phyloP scores from a whole-genome alignment of 139 green algal species.

The Axilococcus clingmanii region DNA sequence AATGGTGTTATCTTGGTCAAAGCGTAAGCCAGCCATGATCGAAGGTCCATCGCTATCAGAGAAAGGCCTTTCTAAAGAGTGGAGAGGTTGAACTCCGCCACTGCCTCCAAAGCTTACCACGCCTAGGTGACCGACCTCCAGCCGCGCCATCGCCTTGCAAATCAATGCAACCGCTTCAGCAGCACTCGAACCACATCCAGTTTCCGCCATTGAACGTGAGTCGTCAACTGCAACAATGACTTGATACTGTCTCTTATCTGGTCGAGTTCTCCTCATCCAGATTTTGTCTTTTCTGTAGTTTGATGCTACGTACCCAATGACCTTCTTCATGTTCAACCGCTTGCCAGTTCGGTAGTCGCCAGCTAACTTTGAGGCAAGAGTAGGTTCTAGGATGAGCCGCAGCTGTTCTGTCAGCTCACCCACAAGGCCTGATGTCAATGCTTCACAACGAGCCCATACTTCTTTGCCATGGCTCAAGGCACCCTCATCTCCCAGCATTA shows the following conservation, averaged over 20 bases:
- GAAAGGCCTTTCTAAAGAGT: conserved; percentile 80
- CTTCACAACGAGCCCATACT: conserved; percentile 74
- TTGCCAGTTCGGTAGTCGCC: conserved; percentile 95
- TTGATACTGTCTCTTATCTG: conserved; percentile 93
- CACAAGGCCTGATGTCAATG: conserved; percentile 56
- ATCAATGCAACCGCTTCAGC: conserved; percentile 85
- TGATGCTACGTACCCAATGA: conserved; percentile 95
- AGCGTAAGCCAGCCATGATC: conserved; percentile 56
- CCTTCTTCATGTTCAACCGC: conserved; percentile 92
- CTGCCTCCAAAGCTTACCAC: conserved; percentile 84
- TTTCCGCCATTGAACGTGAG: conserved; percentile 88
- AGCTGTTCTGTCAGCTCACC: conserved; percentile 93
- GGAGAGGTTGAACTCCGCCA: conserved; percentile 58
- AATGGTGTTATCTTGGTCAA: conserved; percentile 93
- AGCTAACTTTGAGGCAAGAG: conserved; percentile 67
- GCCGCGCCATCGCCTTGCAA: conserved; percentile 69
- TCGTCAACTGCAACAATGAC: conserved; percentile 86
- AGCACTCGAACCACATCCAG: conserved; percentile 71
- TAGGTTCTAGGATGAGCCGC: conserved; percentile 91
- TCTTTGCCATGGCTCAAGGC: conserved; percentile 26
- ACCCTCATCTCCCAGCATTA: conserved; percentile 4
- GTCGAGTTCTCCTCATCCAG: conserved; percentile 87
- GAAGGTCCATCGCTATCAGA: conserved; percentile 61
- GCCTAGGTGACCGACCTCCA: conserved; percentile 87
- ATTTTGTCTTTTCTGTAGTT: conserved; percentile 99